Evolutionary conservation across 257 asterid species (phyloP).

Genomic region (Solanum appendiculatum): DNA sequence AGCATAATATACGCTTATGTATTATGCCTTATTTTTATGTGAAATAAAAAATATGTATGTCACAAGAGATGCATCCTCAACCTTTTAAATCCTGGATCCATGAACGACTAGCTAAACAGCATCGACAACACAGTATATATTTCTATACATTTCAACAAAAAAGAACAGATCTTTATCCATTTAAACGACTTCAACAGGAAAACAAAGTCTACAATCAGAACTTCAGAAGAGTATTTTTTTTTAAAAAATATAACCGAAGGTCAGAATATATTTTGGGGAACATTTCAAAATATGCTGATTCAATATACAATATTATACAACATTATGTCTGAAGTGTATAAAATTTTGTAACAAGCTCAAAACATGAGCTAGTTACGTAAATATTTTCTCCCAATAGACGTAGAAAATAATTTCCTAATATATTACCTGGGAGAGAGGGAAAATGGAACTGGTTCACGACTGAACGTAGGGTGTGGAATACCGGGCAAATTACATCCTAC

Average conservation of each 20-base stretch:
- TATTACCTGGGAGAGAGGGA: slow-evolving; percentile 49
- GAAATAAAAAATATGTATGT: not conserved
- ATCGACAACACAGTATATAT: not conserved
- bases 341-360: not conserved
- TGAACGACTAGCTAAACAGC: not conserved
- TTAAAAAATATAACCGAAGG: not conserved
- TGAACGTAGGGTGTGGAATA: slow-evolving; percentile 67
- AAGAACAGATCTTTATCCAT: not conserved
- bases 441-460: slow-evolving; percentile 68
- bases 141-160: not conserved
- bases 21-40: not conserved
- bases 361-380: not conserved
- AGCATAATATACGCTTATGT: too few species aligned
- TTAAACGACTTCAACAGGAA: not conserved
- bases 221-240: not conserved
- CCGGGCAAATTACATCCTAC: slow-evolving; percentile 63
- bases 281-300: not conserved
- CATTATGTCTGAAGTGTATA: not conserved
- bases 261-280: not conserved
- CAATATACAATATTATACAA: not conserved
- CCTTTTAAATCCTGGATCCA: not conserved
- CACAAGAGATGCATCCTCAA: not conserved
- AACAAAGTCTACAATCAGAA: not conserved
- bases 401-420: not conserved
- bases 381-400: not conserved